These are phyloP conservation scores for Pseudogymnoascus sp. DNA, from an alignment of 2,329 filamentous ascomycete genomes.

Conservation along the genomic window DNA sequence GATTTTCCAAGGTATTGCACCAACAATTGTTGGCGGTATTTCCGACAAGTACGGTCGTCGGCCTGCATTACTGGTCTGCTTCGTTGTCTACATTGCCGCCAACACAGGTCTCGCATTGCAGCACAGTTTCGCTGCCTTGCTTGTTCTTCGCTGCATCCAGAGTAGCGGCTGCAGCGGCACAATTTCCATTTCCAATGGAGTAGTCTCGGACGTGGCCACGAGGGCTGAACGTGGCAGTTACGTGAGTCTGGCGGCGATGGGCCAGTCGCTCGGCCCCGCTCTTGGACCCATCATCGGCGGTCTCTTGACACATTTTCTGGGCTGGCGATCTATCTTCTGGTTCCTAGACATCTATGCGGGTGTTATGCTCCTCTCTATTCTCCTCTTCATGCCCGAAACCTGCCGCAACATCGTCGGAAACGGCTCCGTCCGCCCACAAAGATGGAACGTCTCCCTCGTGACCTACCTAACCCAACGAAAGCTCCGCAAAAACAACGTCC, in stretches of 20 bases:
- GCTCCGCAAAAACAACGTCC: background rate
- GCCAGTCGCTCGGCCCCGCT: constrained; percentile 34
- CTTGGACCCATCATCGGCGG: constrained; percentile 45
- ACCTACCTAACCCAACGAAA: constrained; percentile 1
- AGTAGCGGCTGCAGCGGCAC: constrained; percentile 52
- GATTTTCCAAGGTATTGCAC: constrained; percentile 53
- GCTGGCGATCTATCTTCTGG: constrained; percentile 47
- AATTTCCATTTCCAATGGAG: constrained; percentile 48
- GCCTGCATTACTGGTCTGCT: constrained; percentile 45
- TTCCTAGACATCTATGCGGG: constrained; percentile 41
- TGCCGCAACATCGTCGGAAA: constrained; percentile 28
- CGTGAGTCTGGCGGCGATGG: constrained; percentile 47
- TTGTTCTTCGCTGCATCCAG: constrained; percentile 49
- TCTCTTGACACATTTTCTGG: constrained; percentile 36
- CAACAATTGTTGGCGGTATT: constrained; percentile 48
- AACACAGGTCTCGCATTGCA: constrained; percentile 46
- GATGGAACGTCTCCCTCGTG: background rate
- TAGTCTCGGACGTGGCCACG: constrained; percentile 57
- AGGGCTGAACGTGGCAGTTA: constrained; percentile 55
- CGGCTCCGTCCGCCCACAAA: constrained; percentile 16
- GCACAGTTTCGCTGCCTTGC: constrained; percentile 39
- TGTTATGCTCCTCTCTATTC: constrained; percentile 28
- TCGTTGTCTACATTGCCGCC: constrained; percentile 45
- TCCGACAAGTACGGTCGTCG: constrained; percentile 47
- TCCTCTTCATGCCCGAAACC: constrained; percentile 26